Percentiles rank a stretch among this genome's conserved stretches.
Conservation (phyloP, 208 protist species). For the Naegleria gruberi region DNA sequence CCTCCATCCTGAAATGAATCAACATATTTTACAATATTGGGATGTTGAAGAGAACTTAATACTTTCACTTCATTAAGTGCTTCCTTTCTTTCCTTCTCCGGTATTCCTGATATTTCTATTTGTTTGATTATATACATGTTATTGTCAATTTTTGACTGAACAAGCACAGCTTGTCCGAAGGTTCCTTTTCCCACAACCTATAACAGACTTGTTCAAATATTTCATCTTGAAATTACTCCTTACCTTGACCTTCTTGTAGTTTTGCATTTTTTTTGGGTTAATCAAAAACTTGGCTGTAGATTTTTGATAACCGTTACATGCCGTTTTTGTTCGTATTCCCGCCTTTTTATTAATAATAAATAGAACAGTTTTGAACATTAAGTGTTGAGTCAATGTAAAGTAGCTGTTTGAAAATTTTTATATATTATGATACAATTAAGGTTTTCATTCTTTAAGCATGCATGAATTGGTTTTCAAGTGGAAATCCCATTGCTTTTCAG, state of each 20-base stretch:
- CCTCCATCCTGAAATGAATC: conserved; percentile 59
- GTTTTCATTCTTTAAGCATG: too few relatives aligned
- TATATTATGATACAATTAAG: too few relatives aligned
- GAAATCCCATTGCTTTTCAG: background rate
- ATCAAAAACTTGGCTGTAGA: too few relatives aligned
- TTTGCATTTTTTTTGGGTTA: background rate
- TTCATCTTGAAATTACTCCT: background rate
- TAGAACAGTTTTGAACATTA: too few relatives aligned
- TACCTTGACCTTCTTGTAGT: background rate
- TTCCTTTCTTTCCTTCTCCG: conserved; percentile 71
- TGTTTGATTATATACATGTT: conserved; percentile 81
- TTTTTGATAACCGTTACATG: too few relatives aligned
- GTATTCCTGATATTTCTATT: conserved; percentile 69
- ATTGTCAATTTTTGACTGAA: conserved; percentile 67
- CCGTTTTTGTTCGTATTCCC: too few relatives aligned
- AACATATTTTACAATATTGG: conserved; percentile 85
- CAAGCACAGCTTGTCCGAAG: conserved; percentile 77
- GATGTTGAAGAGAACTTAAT: conserved; percentile 72
- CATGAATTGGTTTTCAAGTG: background rate
- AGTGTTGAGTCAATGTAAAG: too few relatives aligned
- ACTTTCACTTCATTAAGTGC: conserved; percentile 77
- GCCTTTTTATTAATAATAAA: too few relatives aligned
- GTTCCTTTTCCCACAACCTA: conserved; percentile 71
- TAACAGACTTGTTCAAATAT: background rate
- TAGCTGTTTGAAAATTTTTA: too few relatives aligned